Conservation (phyloP, 2,329 filamentous ascomycete genomes). For the Colletotrichum magnum region DNA sequence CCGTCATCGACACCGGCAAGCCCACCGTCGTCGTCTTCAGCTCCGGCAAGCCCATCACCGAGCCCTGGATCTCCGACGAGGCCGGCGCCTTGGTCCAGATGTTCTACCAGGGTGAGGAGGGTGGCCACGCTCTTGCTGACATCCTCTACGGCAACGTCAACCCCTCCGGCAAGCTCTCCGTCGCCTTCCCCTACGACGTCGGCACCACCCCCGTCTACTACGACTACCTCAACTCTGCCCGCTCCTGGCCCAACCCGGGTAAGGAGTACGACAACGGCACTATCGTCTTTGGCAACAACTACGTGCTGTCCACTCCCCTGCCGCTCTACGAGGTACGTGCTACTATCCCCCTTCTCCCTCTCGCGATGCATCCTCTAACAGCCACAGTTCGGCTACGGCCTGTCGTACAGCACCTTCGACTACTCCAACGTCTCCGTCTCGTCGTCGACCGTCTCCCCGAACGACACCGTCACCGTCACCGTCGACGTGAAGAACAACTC, state of each 20-base stretch:
- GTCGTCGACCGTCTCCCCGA: slow-evolving; percentile 58
- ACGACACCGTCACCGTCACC: slow-evolving; percentile 70
- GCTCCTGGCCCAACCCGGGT: slow-evolving; percentile 67
- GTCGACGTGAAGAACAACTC: slow-evolving; percentile 75
- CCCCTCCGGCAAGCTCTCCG: slow-evolving; percentile 75
- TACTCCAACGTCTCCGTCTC: slow-evolving; percentile 70
- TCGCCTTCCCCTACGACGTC: slow-evolving; percentile 77
- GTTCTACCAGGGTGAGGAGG: slow-evolving; percentile 81
- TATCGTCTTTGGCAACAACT: slow-evolving; percentile 74
- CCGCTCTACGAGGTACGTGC: slow-evolving; percentile 66
- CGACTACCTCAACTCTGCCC: slow-evolving; percentile 78
- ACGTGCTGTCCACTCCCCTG: slow-evolving; percentile 72
- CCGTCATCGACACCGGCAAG: slow-evolving; percentile 76
- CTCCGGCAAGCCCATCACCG: slow-evolving; percentile 80
- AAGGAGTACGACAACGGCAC: slow-evolving; percentile 69
- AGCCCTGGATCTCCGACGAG: slow-evolving; percentile 78
- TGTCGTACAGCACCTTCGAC: slow-evolving; percentile 75
- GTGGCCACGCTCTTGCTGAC: slow-evolving; percentile 76
- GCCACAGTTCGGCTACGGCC: slow-evolving; percentile 72
- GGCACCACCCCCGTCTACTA: slow-evolving; percentile 80
- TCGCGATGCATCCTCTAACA: slow-evolving; percentile 43
- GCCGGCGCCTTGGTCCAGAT: slow-evolving; percentile 79
- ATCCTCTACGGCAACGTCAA: slow-evolving; percentile 76
- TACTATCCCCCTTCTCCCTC: not conserved
- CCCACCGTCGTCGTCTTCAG: slow-evolving; percentile 78